A percentile compares a stretch with the other conserved stretches of the same genome.
phyloP scores from a whole-genome alignment of 2,329 filamentous ascomycete genomes.

The Xylaria sp. region DNA sequence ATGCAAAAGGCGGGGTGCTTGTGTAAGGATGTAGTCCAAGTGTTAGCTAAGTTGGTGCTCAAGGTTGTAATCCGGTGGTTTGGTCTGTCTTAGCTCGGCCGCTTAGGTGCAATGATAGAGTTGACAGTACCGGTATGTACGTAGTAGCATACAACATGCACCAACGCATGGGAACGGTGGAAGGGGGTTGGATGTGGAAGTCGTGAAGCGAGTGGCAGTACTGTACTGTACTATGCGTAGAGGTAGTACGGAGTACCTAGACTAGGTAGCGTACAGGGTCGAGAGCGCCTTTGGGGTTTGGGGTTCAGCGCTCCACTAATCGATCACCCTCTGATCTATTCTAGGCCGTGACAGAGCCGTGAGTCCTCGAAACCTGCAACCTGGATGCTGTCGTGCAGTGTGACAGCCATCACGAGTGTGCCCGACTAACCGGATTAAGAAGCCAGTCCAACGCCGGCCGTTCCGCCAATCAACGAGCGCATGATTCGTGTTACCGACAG shows the following conservation, averaged over 20 bases:
- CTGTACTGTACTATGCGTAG: no score
- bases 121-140: no score
- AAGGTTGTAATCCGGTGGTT: conserved; percentile 13
- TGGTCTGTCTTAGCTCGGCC: conserved; percentile 15
- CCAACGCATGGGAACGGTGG: background rate
- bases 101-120: background rate
- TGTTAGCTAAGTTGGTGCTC: background rate
- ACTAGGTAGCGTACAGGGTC: background rate
- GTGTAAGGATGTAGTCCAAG: no score
- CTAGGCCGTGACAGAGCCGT: conserved; percentile 20
- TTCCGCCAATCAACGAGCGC: conserved; percentile 2
- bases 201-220: conserved; percentile 6
- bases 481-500: conserved; percentile 5
- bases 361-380: background rate
- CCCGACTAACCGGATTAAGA: conserved; percentile 7
- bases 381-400: conserved; percentile 10
- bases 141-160: background rate
- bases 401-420: background rate
- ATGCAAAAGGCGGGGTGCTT: no score
- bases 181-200: background rate
- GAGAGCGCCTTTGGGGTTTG: conserved; percentile 13
- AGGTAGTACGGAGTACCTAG: background rate
- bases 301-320: conserved; percentile 33
- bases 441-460: conserved; percentile 8
- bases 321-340: conserved; percentile 36